A percentile compares a stretch with the other conserved stretches of the same genome.
Conservation (phyloP, 768 basidiomycete genomes). For the Lentinula lateritia region DNA sequence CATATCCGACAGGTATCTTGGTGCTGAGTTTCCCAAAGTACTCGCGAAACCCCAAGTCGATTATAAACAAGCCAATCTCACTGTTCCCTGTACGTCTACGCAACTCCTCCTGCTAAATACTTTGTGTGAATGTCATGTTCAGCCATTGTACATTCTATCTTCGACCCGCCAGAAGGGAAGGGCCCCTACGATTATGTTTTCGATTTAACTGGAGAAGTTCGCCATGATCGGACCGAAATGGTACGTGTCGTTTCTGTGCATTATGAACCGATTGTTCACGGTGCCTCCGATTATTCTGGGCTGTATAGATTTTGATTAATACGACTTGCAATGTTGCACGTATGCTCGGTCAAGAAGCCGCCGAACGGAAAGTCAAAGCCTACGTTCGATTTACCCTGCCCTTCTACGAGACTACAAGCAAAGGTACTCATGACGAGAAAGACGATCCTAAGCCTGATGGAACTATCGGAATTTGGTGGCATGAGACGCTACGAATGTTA, state of each 20-base stretch:
- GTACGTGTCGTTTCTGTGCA: slow-evolving; percentile 32
- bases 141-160: slow-evolving; percentile 66
- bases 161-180: slow-evolving; percentile 67
- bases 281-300: slow-evolving; percentile 8
- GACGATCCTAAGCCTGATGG: slow-evolving; percentile 69
- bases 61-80: slow-evolving; percentile 80
- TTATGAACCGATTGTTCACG: not conserved
- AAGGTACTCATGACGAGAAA: slow-evolving; percentile 62
- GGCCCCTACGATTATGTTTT: slow-evolving; percentile 77
- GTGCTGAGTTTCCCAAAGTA: slow-evolving; percentile 65
- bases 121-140: slow-evolving; percentile 12
- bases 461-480: slow-evolving; percentile 81
- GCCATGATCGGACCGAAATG: slow-evolving; percentile 69
- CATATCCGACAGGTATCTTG: slow-evolving; percentile 56
- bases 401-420: slow-evolving; percentile 71
- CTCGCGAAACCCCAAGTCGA: slow-evolving; percentile 67
- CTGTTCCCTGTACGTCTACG: slow-evolving; percentile 51
- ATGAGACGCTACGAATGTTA: slow-evolving; percentile 72
- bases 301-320: slow-evolving; percentile 65
- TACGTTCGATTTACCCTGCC: slow-evolving; percentile 76
- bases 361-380: slow-evolving; percentile 71
- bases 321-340: slow-evolving; percentile 67
- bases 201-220: slow-evolving; percentile 79
- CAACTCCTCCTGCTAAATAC: slow-evolving; percentile 5
- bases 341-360: slow-evolving; percentile 70